These are phyloP conservation scores for Sporisorium reilianum DNA, from an alignment of 1,284 basidiomycete species.

Conservation along the genomic window DNA sequence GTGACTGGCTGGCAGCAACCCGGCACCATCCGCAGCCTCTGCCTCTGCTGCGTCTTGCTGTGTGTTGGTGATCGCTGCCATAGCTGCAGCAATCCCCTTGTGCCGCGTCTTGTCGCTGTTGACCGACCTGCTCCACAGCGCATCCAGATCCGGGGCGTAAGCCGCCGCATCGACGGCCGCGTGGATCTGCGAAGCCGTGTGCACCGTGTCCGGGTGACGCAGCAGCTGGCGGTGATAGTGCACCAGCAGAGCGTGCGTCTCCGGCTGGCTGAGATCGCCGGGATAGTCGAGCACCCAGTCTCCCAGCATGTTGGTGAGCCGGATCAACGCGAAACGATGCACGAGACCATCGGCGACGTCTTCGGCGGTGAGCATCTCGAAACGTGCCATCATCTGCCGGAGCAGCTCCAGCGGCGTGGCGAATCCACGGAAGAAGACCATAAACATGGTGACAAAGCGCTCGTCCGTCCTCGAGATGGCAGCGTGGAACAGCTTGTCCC, in stretches of 20 bases:
- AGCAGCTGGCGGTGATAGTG: constrained; percentile 51
- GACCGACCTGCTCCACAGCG: constrained; percentile 57
- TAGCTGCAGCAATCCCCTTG: constrained; percentile 10
- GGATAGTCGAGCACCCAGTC: constrained; percentile 66
- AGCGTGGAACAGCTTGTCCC: constrained; percentile 64
- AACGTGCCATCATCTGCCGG: constrained; percentile 52
- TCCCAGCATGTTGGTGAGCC: constrained; percentile 57
- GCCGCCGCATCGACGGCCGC: constrained; percentile 46
- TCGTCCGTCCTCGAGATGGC: constrained; percentile 60
- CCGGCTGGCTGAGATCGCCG: constrained; percentile 58
- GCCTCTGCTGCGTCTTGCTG: constrained; percentile 2
- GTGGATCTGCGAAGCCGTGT: constrained; percentile 50
- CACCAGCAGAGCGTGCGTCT: constrained; percentile 51
- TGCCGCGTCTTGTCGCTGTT: constrained; percentile 50
- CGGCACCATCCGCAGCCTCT: constrained; percentile 1
- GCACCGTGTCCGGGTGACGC: constrained; percentile 48
- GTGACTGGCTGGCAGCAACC: constrained; percentile 16
- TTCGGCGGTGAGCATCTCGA: constrained; percentile 51
- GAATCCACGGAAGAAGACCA: constrained; percentile 65
- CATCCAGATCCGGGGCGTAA: constrained; percentile 53
- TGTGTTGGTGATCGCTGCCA: constrained; percentile 9
- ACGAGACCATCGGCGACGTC: constrained; percentile 53
- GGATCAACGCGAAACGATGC: constrained; percentile 59
- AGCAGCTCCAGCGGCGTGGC: constrained; percentile 60
- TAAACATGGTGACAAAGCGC: constrained; percentile 59